Percentiles rank a stretch among this genome's conserved stretches.
phyloP scores from a whole-genome alignment of 2,329 filamentous ascomycete genomes.

The Ceratocystis albifundus region DNA sequence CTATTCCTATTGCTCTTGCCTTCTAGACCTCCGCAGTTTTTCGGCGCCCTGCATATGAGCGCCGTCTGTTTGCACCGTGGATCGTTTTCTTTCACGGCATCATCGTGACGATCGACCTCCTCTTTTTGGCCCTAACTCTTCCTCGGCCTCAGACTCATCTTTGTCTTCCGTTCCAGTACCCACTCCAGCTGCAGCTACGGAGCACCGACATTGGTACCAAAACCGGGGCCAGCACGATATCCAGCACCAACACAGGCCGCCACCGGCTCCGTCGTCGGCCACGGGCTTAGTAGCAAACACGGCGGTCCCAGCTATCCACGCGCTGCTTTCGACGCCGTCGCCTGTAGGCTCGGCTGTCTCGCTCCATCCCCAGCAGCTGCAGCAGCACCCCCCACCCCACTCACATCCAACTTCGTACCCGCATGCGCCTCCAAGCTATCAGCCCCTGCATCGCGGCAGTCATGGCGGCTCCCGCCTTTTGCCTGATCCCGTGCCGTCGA shows the following conservation, averaged over 20 bases:
- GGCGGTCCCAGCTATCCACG: conserved; percentile 12
- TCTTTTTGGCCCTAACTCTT: conserved; percentile 18
- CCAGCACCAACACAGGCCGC: neutral
- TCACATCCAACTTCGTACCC: neutral
- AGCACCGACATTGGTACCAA: conserved; percentile 8
- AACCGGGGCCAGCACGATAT: neutral
- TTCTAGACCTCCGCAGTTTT: conserved; percentile 15
- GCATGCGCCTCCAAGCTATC: neutral
- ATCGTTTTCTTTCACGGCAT: conserved; percentile 22
- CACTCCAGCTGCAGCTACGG: conserved; percentile 2
- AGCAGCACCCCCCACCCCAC: conserved; percentile 10
- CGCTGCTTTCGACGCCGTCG: conserved; percentile 21
- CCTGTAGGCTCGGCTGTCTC: conserved; percentile 18
- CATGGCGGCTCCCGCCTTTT: conserved; percentile 21
- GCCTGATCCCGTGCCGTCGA: conserved; percentile 15
- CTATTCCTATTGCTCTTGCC: neutral
- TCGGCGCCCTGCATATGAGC: conserved; percentile 24
- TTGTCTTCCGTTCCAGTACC: neutral
- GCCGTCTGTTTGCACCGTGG: conserved; percentile 19
- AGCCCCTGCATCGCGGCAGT: conserved; percentile 1
- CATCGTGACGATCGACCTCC: conserved; percentile 22
- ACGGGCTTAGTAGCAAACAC: conserved; percentile 16
- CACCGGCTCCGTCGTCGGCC: conserved; percentile 10
- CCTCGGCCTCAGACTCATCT: neutral
- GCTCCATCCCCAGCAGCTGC: conserved; percentile 18